Base-by-base conservation (phyloP, 1,284 basidiomycete genomes). In the Ustilago lituana region DNA sequence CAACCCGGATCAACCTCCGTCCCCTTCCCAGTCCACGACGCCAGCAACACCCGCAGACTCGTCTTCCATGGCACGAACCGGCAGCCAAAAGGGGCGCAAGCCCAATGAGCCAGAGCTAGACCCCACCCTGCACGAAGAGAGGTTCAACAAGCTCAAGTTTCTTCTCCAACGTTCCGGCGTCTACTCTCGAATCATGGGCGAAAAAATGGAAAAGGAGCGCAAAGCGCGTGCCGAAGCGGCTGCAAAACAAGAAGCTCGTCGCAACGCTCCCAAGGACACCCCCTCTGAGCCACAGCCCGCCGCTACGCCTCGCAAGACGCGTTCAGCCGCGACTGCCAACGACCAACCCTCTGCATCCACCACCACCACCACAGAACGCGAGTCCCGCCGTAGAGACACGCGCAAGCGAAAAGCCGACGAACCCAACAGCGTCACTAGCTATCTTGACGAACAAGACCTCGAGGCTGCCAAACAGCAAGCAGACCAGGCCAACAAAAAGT, bases 181-280 rank as follows among this genome's bases (percentile, higher is more conserved):
- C 24, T 81, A 80, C 57, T 72, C 71, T 4, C 65, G 74, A n/a
- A 77, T 81, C 57, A 80, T 81, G 79, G 66, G 74, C 14, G 75
- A 81, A 35, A 79, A 79, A 61, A 77, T 81, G 61, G 63, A 74
- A 38, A 64, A 52, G 54, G 66, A 60, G 32, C 62, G 57, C 36
- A 66, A 69, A 29, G 63, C 53, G 26, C 54, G 62, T 22, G 60
- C 59, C 23, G 61, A 73, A 35, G 48, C 60, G 10, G 62, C 58
- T 33, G 52, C 54, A 29, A 68, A 59, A 40, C 56, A 56, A 27
- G 43, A 65, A 36, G 55, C 54, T 41, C 43, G 46, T 33, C 61
- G 61, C 37, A 50, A 60, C 10, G 56, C 56, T 15, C 55, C 60
- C 8, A 36, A 45, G 24, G 33, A 54, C 15, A 17, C 44, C 22